Evolutionary conservation across 352 stramenopile genomes (phyloP), one percentile per base, ranked within the genome.

Genomic region (Globisporangium heterothallicum): DNA sequence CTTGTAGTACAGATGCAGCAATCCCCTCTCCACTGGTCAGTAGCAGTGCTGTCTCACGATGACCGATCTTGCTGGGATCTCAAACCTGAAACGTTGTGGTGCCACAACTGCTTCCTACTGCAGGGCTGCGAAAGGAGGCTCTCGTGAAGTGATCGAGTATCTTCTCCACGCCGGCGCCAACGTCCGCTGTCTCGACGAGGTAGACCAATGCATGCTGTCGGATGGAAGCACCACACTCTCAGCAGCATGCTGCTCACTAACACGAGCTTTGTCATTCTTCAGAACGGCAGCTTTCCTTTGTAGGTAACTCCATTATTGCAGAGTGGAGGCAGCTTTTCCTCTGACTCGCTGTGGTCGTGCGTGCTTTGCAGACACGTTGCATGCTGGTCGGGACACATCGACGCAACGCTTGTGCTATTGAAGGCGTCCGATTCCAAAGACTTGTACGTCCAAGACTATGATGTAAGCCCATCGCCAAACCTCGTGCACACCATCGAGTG

Each of bases 221-320:
- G n/a, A n/a, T n/a, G n/a, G n/a, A n/a, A n/a, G n/a, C n/a, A n/a
- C n/a, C n/a, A n/a, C n/a, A n/a, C n/a, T n/a, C n/a, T n/a, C n/a
- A n/a, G n/a, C n/a, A n/a, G n/a, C n/a, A n/a, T n/a, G n/a, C n/a
- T n/a, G 32, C 6, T 38, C 4, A 38, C 10, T 16, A 16, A 8
- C 9, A 36, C 30, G 30, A 16, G 8, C n/a, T 10, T 38, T 13
- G 1, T 38, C 32, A 38, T 18, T 18, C 32, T 38, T 8, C 30
- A 82, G 64, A 88, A 83, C 35, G 77, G 79, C 10, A 88, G 79
- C 45, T 68, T 87, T 40, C 77, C 79, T 26, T 48, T 91, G 79
- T 87, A 64, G 8, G 63, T 49, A 18, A 6, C 3, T 41, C 7
- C 3, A 4, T 5, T 16, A 16, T 38, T 54, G 16, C 18, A n/a